Conservation (phyloP, 306 rosid genomes). For the Cyclanthera cordifolia region DNA sequence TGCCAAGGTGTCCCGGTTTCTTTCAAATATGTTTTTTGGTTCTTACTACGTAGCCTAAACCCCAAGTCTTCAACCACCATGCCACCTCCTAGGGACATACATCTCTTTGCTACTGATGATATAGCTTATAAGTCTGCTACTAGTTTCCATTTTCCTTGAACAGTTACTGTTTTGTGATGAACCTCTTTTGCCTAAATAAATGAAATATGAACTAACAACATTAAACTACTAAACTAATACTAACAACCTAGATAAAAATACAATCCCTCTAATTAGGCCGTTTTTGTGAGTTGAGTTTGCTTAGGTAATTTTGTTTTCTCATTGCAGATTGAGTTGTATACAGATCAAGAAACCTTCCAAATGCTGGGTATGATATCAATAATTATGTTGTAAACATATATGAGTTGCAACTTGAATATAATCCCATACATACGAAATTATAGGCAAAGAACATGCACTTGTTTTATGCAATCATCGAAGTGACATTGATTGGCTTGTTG, state of each 20-base stretch:
- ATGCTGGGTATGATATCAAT: slow-evolving; percentile 46
- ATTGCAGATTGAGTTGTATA: slow-evolving; percentile 55
- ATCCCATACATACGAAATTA: slow-evolving; percentile 11
- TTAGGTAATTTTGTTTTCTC: slow-evolving; percentile 4
- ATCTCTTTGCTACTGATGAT: slow-evolving; percentile 1
- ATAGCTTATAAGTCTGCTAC: not conserved
- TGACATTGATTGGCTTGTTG: slow-evolving; percentile 93
- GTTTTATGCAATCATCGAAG: slow-evolving; percentile 69
- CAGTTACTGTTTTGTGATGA: not conserved
- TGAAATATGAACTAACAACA: not conserved
- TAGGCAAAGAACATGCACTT: slow-evolving; percentile 79
- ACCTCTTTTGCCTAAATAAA: not conserved
- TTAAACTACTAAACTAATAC: not conserved
- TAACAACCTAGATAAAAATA: not conserved
- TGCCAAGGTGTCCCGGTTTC: slow-evolving; percentile 39
- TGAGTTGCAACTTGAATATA: slow-evolving; percentile 1
- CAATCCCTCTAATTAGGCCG: not conserved
- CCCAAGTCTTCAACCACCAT: too few species aligned
- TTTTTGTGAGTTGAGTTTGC: not conserved
- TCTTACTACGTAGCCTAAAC: too few species aligned
- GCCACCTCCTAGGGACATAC: too few species aligned
- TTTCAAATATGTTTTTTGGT: not conserved
- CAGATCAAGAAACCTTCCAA: slow-evolving; percentile 50
- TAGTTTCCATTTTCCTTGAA: not conserved
- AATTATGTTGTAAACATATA: not conserved